These are phyloP conservation scores for Neofusicoccum laricinum DNA, from an alignment of 2,329 filamentous ascomycete species.

Conservation along the genomic window DNA sequence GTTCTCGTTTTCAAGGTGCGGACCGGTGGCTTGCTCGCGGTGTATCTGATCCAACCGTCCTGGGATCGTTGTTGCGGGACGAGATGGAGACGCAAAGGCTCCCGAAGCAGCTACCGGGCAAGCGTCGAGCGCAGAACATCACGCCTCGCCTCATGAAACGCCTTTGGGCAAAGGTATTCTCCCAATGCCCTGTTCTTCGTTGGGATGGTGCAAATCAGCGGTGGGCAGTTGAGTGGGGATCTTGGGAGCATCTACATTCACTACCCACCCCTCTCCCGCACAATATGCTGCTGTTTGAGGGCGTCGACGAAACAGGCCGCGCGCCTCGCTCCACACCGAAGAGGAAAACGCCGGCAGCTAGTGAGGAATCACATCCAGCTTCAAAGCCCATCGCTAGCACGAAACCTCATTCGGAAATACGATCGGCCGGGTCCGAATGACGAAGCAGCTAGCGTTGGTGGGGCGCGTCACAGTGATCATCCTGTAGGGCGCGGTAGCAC, in stretches of 20 bases:
- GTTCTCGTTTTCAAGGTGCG: not conserved
- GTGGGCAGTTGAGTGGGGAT: slow-evolving; percentile 37
- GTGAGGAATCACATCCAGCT: not conserved
- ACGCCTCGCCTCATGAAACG: slow-evolving; percentile 45
- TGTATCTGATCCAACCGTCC: not conserved
- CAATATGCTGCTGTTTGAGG: not conserved
- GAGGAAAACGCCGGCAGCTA: not conserved
- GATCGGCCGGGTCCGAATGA: not conserved
- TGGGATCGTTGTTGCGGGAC: not conserved
- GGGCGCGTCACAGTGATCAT: not conserved
- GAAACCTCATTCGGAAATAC: not conserved
- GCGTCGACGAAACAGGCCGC: not conserved
- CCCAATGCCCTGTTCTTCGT: slow-evolving; percentile 36
- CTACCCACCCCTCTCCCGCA: not conserved
- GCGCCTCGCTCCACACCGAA: not conserved
- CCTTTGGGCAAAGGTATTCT: slow-evolving; percentile 43
- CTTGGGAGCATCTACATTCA: not conserved
- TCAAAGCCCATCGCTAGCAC: not conserved
- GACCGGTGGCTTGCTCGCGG: not conserved
- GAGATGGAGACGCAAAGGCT: not conserved
- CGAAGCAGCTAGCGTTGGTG: not conserved
- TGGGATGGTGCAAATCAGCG: slow-evolving; percentile 25
- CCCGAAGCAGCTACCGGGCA: slow-evolving; percentile 4
- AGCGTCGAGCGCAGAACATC: slow-evolving; percentile 32
- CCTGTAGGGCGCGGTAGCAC: not conserved